These are phyloP conservation scores for Neurospora pannonica DNA, from an alignment of 495 filamentous ascomycete species.

Conservation along the genomic window DNA sequence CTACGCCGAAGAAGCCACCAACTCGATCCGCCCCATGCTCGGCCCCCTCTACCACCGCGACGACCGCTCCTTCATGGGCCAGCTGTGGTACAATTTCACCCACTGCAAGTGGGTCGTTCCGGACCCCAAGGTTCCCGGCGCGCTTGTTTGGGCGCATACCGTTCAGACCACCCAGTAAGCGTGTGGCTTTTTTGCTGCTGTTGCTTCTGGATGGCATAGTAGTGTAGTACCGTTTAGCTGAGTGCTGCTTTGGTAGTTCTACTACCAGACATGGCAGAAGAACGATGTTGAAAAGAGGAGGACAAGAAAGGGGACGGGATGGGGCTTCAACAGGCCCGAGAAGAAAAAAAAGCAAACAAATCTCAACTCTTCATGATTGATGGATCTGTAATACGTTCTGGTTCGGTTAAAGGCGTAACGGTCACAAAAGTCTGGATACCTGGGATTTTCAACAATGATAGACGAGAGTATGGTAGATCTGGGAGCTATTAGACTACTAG, in stretches of 20 bases:
- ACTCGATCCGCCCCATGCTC: constrained; percentile 73
- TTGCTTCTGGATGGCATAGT: background rate
- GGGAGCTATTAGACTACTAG: background rate
- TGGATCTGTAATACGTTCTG: background rate
- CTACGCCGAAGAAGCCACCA: constrained; percentile 75
- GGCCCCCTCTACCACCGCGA: constrained; percentile 68
- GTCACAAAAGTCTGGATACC: background rate
- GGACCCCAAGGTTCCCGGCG: constrained; percentile 22
- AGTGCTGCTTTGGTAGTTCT: background rate
- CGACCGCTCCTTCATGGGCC: constrained; percentile 23
- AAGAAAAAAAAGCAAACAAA: background rate
- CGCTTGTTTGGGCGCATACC: constrained; percentile 21
- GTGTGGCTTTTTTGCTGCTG: no score
- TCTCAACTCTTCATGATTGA: background rate
- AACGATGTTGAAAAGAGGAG: background rate
- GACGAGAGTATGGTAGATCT: background rate
- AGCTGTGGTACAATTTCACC: constrained; percentile 24
- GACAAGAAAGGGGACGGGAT: background rate
- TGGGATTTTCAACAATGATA: background rate
- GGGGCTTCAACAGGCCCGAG: background rate
- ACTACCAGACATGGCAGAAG: background rate
- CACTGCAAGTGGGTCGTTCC: constrained; percentile 27
- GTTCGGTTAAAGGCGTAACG: background rate
- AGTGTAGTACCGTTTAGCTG: no score
- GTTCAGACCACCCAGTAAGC: background rate